These are phyloP conservation scores for Coprinopsis sp. DNA, from an alignment of 768 basidiomycete genomes.

Conservation along the genomic window DNA sequence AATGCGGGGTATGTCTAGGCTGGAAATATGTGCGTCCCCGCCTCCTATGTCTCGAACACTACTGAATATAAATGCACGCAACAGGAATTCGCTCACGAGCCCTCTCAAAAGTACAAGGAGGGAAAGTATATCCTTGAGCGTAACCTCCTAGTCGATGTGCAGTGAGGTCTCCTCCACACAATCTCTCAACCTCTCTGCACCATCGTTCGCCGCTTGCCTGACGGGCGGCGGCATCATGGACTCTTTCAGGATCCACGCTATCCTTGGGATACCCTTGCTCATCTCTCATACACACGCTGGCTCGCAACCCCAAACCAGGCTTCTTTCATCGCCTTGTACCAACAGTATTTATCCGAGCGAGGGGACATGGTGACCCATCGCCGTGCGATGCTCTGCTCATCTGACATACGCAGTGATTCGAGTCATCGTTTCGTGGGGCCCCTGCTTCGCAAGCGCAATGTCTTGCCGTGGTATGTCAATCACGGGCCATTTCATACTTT, in stretches of 20 bases:
- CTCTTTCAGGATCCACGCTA: too few species aligned
- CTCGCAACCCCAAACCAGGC: background rate
- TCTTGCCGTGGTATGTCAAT: too few species aligned
- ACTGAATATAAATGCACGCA: slow-evolving; percentile 8
- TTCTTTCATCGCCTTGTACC: background rate
- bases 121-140: slow-evolving; percentile 97
- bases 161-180: slow-evolving; percentile 51
- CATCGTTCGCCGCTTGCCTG: too few species aligned
- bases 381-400: too few species aligned
- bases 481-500: too few species aligned
- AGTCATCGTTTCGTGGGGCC: too few species aligned
- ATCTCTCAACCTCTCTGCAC: too few species aligned
- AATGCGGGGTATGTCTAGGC: slow-evolving; percentile 81
- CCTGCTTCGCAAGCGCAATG: too few species aligned
- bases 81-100: slow-evolving; percentile 89
- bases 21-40: slow-evolving; percentile 91
- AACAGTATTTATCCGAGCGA: background rate
- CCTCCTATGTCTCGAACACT: slow-evolving; percentile 3
- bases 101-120: slow-evolving; percentile 95
- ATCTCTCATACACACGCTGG: too few species aligned
- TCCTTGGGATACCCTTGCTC: background rate
- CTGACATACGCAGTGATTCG: too few species aligned
- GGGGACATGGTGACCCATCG: background rate
- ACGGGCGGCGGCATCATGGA: too few species aligned
- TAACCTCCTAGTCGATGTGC: slow-evolving; percentile 81